These are phyloP conservation scores for Trapa bicornis DNA, from an alignment of 345 rosid genomes.

Conservation along the genomic window DNA sequence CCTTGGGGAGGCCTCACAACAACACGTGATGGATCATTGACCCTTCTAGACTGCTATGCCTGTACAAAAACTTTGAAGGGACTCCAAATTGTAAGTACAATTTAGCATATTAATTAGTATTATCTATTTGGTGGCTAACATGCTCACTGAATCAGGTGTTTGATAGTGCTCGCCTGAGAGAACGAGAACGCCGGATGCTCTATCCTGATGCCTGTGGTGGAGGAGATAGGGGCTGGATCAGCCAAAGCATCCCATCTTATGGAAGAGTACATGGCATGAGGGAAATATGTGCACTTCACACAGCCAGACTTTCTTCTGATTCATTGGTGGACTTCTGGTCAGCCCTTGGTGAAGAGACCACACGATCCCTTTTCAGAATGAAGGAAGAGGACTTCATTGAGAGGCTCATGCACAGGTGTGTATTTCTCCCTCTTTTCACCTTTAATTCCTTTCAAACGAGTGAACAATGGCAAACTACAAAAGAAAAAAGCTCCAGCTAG, in stretches of 20 bases:
- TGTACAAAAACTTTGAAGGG: constrained; percentile 55
- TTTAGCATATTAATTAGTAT: not conserved
- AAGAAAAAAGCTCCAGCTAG: too few species aligned
- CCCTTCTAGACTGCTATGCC: constrained; percentile 71
- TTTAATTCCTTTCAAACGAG: constrained; percentile 8
- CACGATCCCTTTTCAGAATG: constrained; percentile 75
- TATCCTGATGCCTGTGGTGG: constrained; percentile 99
- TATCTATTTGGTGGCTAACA: constrained; percentile 20
- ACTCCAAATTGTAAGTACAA: constrained; percentile 59
- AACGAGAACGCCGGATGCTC: constrained; percentile 79
- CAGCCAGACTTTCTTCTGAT: constrained; percentile 85
- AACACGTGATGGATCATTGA: constrained; percentile 65
- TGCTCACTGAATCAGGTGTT: constrained; percentile 54
- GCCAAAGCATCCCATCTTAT: constrained; percentile 69
- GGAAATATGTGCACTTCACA: constrained; percentile 89
- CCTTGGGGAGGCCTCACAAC: constrained; percentile 94
- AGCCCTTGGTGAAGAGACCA: constrained; percentile 77
- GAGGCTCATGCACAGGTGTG: constrained; percentile 84
- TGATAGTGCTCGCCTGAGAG: constrained; percentile 87
- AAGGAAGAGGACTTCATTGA: constrained; percentile 98
- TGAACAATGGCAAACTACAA: constrained; percentile 5
- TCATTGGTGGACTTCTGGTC: constrained; percentile 93
- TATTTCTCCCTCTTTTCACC: constrained; percentile 12
- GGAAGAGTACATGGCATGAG: constrained; percentile 89
- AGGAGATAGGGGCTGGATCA: constrained; percentile 94